Evolutionary conservation across 2,329 filamentous ascomycete species (phyloP).

Genomic region (Fusarium continuum): DNA sequence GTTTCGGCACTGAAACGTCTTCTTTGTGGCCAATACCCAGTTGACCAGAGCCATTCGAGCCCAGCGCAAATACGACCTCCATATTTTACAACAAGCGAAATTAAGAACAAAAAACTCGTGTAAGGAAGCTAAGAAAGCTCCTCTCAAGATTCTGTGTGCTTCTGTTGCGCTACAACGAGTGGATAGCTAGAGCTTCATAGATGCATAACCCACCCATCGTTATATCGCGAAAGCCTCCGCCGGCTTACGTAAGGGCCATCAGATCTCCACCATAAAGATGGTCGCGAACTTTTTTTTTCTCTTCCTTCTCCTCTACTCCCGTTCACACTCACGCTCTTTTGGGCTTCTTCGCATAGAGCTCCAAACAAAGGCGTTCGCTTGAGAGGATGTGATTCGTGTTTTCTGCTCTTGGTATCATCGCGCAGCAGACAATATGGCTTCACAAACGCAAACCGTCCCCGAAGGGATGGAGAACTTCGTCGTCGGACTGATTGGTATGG

Average conservation of each 20-base stretch:
- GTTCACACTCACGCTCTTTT: slow-evolving; percentile 13
- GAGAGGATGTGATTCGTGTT: slow-evolving; percentile 43
- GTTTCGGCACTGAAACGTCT: slow-evolving; percentile 73
- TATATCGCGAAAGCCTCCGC: slow-evolving; percentile 31
- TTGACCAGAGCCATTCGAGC: slow-evolving; percentile 81
- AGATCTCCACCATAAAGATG: slow-evolving; percentile 39
- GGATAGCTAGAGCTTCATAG: slow-evolving; percentile 36
- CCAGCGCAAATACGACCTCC: slow-evolving; percentile 71
- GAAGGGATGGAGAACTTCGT: slow-evolving; percentile 72
- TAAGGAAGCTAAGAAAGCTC: slow-evolving; percentile 1
- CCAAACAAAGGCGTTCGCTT: slow-evolving; percentile 23
- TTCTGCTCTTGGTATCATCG: slow-evolving; percentile 38
- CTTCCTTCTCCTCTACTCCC: slow-evolving; percentile 21
- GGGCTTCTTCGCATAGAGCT: slow-evolving; percentile 25
- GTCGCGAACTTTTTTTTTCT: slow-evolving; percentile 38
- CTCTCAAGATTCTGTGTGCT: slow-evolving; percentile 11
- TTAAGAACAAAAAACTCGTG: slow-evolving; percentile 6
- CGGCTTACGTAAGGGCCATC: slow-evolving; percentile 33
- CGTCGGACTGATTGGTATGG: slow-evolving; percentile 97
- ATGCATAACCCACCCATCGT: slow-evolving; percentile 37
- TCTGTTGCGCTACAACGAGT: slow-evolving; percentile 22
- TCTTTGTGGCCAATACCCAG: slow-evolving; percentile 76
- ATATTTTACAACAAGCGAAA: slow-evolving; percentile 42
- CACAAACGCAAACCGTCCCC: slow-evolving; percentile 44
- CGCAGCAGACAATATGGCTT: slow-evolving; percentile 46